Percentiles rank a stretch among this genome's conserved stretches.
Conservation (phyloP, 2,329 filamentous ascomycete genomes). For the Onygenales sp. region DNA sequence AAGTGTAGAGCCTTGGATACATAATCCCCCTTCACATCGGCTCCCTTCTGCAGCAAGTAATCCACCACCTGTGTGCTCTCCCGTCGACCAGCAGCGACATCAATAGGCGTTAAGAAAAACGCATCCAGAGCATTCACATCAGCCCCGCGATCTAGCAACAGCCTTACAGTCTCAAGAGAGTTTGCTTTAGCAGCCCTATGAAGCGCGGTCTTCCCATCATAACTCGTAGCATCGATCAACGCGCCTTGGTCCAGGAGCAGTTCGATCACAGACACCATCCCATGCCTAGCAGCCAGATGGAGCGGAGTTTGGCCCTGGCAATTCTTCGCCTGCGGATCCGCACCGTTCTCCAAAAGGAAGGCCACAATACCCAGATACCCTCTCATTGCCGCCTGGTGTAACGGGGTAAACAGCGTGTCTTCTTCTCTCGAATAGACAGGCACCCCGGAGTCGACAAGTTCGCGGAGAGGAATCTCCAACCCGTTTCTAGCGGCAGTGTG, state of each 20-base stretch:
- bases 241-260: neutral
- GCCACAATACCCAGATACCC: too few species aligned
- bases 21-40: neutral
- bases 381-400: too few species aligned
- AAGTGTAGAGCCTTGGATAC: neutral
- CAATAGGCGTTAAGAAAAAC: neutral
- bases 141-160: neutral
- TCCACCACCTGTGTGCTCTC: neutral
- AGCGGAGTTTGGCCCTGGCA: neutral
- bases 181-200: constrained; percentile 5
- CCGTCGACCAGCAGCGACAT: too few species aligned
- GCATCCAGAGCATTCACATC: neutral
- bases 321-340: too few species aligned
- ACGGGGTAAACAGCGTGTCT: too few species aligned
- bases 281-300: neutral
- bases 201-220: constrained; percentile 8
- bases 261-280: neutral
- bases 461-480: too few species aligned
- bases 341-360: too few species aligned
- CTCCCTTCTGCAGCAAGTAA: neutral
- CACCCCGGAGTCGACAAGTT: too few species aligned
- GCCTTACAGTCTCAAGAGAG: neutral
- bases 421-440: too few species aligned
- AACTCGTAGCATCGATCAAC: neutral
- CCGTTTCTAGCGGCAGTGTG: too few species aligned